phyloP scores from a whole-genome alignment of 495 filamentous ascomycete species.

The Pyrenopolyporus hunteri region DNA sequence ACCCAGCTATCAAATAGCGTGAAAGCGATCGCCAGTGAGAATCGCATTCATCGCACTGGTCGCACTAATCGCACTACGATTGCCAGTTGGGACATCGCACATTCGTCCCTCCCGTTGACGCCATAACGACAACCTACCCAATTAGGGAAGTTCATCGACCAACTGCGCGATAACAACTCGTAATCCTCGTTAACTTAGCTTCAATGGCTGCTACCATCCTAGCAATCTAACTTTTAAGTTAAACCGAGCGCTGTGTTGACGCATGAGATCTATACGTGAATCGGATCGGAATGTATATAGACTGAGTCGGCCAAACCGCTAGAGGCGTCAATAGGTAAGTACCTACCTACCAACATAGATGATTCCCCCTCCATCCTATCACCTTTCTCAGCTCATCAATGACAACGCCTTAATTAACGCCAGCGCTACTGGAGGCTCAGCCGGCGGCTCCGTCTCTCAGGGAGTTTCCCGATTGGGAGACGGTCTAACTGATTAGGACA shows the following conservation, averaged over 20 bases:
- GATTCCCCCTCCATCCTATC: too few relatives aligned
- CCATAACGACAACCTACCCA: conserved; percentile 15
- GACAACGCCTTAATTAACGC: conserved; percentile 14
- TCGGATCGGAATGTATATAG: not conserved
- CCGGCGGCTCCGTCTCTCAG: not conserved
- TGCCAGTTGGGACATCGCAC: conserved; percentile 4
- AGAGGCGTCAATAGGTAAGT: not conserved
- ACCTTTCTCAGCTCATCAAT: too few relatives aligned
- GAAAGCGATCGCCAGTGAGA: too few relatives aligned
- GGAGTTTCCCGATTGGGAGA: conserved; percentile 19
- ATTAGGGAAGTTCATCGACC: conserved; percentile 4
- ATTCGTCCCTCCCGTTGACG: conserved; percentile 5
- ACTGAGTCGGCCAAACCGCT: not conserved
- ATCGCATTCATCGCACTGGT: too few relatives aligned
- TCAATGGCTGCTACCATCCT: not conserved
- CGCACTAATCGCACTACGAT: conserved; percentile 5
- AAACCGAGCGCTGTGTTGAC: conserved; percentile 1
- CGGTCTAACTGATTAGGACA: not conserved
- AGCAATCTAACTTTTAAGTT: not conserved
- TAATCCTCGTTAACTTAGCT: conserved; percentile 4
- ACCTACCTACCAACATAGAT: not conserved
- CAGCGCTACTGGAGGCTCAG: conserved; percentile 1
- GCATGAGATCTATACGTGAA: not conserved
- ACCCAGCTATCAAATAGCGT: too few relatives aligned
- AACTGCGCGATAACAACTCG: not conserved